Percentiles rank a stretch among this genome's conserved stretches.
phyloP scores from a whole-genome alignment of 192 early-diverging fungal genomes.

The Spizellomyces punctatus region DNA sequence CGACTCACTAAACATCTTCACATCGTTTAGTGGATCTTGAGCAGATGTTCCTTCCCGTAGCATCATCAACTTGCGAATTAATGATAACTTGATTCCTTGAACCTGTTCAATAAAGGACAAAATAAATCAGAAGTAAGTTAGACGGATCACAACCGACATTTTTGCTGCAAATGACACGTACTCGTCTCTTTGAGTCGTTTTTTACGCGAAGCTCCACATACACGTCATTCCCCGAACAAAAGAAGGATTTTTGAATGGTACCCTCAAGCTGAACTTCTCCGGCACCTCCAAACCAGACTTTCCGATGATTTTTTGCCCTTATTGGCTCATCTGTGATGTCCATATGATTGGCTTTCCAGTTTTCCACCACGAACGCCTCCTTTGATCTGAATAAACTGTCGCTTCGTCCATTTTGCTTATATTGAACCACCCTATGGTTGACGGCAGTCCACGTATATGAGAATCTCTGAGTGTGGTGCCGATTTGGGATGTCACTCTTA shows the following conservation, averaged over 20 bases:
- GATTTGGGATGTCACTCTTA: slow-evolving; percentile 17
- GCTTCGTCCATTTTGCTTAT: slow-evolving; percentile 51
- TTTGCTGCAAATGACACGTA: slow-evolving; percentile 12
- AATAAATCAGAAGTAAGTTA: background rate
- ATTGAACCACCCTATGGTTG: slow-evolving; percentile 51
- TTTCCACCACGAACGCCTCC: slow-evolving; percentile 65
- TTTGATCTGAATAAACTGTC: slow-evolving; percentile 60
- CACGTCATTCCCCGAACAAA: slow-evolving; percentile 32
- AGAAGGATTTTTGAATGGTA: slow-evolving; percentile 19
- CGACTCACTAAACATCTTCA: slow-evolving; percentile 48
- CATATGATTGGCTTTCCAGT: slow-evolving; percentile 22
- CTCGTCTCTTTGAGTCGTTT: slow-evolving; percentile 53
- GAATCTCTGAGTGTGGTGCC: background rate
- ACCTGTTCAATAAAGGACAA: slow-evolving; percentile 40
- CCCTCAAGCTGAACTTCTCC: slow-evolving; percentile 41
- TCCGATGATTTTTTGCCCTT: slow-evolving; percentile 20
- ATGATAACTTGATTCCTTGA: slow-evolving; percentile 53
- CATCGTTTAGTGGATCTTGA: slow-evolving; percentile 40
- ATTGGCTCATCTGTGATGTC: slow-evolving; percentile 9
- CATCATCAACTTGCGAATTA: slow-evolving; percentile 51
- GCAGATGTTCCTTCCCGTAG: slow-evolving; percentile 42
- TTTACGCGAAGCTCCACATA: slow-evolving; percentile 36
- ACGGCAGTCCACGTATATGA: background rate
- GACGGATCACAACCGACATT: background rate
- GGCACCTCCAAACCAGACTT: slow-evolving; percentile 31